Evolutionary conservation across 805 yeast genomes (phyloP), one percentile per base, ranked within the genome.

Genomic region (Millerago galiae): DNA sequence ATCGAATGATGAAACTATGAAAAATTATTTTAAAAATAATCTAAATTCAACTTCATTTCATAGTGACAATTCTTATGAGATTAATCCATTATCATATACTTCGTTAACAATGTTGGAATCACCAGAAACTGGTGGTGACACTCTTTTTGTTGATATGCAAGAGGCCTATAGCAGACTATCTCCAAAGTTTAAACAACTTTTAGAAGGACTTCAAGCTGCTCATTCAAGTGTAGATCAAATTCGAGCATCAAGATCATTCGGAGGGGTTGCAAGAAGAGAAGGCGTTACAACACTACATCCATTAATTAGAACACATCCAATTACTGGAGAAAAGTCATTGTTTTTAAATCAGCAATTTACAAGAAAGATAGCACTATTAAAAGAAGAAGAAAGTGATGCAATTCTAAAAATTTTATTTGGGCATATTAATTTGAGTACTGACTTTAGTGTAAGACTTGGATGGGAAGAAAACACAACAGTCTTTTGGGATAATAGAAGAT

Each of bases 291-390:
- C 45, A 5, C 21, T 32, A 5, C 85, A 79, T 59, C 83, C 83
- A 3, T 49, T 79, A 21, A 71, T 79, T 29, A 71, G 83, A 62
- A 75, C 82, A 32, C 80, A 80, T 51, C 84, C 85, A 9, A 80
- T 72, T 12, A 78, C 83, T 25, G 82, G 82, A 35, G 69, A 77
- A 75, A 79, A 79, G 59, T 63, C 79, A 1, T 60, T 79, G 48
- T 78, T 64, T 46, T 75, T 77, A 34, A 76, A 77, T 59, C 67
- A 77, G 37, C 61, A 66, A 16, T 67, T 68, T 69, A 76, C 80
- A 12, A 63, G 55, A 35, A 65, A 75, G 45, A 77, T 77, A 44
- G 68, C 70, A 8, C 83, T 80, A 0, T 63, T 77, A 41, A 69
- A 71, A 41, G 68, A 70, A 18, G 73, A 62, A 38, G 83, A 78